Evolutionary conservation across 23 red algal genomes (phyloP).

Genomic region (Chondrus crispus): DNA sequence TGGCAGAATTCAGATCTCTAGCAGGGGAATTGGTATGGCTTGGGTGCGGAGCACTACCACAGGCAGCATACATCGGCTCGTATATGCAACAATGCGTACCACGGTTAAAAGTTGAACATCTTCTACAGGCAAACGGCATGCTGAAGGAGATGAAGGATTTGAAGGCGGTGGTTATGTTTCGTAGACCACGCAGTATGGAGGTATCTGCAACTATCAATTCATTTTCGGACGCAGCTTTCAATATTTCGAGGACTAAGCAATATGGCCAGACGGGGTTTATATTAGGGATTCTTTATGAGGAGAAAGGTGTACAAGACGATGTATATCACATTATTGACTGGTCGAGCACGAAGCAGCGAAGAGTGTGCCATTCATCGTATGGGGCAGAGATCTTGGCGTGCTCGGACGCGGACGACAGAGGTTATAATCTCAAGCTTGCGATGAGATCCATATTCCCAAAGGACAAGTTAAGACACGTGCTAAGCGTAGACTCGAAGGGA

Average conservation of each 20-base stretch:
- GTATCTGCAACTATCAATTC: not conserved
- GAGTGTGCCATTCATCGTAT: conserved; percentile 20
- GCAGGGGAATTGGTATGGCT: not conserved
- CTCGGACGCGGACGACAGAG: conserved; percentile 8
- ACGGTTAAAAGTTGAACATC: not conserved
- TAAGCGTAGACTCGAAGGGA: conserved; percentile 8
- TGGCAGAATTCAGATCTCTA: not conserved
- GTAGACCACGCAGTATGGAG: not conserved
- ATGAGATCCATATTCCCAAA: not conserved
- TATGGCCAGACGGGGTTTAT: conserved; percentile 5
- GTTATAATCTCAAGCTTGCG: not conserved
- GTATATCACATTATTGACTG: conserved; percentile 12
- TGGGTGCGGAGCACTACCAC: not conserved
- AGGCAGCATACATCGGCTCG: not conserved
- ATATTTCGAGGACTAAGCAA: not conserved
- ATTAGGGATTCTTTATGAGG: not conserved
- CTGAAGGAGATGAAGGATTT: not conserved
- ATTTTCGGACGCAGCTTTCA: conserved; percentile 20
- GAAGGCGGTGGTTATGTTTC: not conserved
- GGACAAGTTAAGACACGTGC: not conserved
- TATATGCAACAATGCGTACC: not conserved
- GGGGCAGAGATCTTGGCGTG: conserved; percentile 21
- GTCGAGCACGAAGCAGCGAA: not conserved
- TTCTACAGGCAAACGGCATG: not conserved
- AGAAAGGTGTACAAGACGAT: not conserved